Percentiles rank a stretch among this genome's conserved stretches.
Evolutionary conservation across 768 basidiomycete species (phyloP).

Genomic region (Ramaria rubella): DNA sequence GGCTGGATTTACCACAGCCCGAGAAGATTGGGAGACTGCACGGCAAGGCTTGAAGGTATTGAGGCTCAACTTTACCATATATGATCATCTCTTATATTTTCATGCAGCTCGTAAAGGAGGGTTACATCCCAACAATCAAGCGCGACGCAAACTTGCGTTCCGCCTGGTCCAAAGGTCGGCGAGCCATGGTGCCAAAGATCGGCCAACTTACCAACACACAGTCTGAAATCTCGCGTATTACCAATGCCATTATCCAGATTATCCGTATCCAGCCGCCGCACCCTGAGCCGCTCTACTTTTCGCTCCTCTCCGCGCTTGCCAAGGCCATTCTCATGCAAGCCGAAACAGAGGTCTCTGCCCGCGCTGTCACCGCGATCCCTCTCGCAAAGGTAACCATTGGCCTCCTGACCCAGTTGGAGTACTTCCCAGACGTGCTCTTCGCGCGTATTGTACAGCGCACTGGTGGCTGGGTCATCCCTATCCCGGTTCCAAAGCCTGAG

Average conservation of each 20-base stretch:
- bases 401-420: slow-evolving; percentile 52
- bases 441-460: slow-evolving; percentile 80
- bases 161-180: slow-evolving; percentile 66
- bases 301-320: slow-evolving; percentile 79
- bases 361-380: slow-evolving; percentile 77
- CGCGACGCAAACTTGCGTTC: slow-evolving; percentile 32
- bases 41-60: slow-evolving; percentile 49
- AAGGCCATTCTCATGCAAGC: slow-evolving; percentile 88
- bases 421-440: slow-evolving; percentile 72
- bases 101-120: slow-evolving; percentile 42
- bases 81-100: slow-evolving; percentile 15
- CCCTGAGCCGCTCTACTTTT: slow-evolving; percentile 49
- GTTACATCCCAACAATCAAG: slow-evolving; percentile 61
- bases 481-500: slow-evolving; percentile 46
- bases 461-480: slow-evolving; percentile 83
- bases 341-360: slow-evolving; percentile 87
- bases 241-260: slow-evolving; percentile 38
- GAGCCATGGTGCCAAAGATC: slow-evolving; percentile 80
- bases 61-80: slow-evolving; percentile 12
- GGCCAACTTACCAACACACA: slow-evolving; percentile 78
- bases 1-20: slow-evolving; percentile 47
- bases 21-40: slow-evolving; percentile 60
- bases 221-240: slow-evolving; percentile 55
- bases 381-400: slow-evolving; percentile 71
- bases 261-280: slow-evolving; percentile 27